These are phyloP conservation scores for Hypocreales sp. DNA, from an alignment of 2,329 filamentous ascomycete species.

Conservation along the genomic window DNA sequence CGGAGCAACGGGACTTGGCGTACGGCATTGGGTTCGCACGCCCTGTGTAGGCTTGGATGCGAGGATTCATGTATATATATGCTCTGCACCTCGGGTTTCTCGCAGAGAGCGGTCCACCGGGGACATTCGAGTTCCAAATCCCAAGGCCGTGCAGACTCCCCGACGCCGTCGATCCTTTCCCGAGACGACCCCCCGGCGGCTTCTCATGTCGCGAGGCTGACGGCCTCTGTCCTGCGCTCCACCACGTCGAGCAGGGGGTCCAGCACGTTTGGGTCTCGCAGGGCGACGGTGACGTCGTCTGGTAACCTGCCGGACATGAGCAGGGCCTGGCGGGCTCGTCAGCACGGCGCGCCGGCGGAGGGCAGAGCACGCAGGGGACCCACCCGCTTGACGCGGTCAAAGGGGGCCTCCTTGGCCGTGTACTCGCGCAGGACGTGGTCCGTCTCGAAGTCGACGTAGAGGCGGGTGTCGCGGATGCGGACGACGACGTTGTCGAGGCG, in stretches of 20 bases:
- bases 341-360: too few species aligned
- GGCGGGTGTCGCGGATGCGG: constrained; percentile 72
- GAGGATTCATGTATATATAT: too few species aligned
- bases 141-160: too few species aligned
- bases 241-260: constrained; percentile 54
- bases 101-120: too few species aligned
- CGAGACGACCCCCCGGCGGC: too few species aligned
- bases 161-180: too few species aligned
- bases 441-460: constrained; percentile 79
- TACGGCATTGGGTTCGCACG: too few species aligned
- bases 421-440: constrained; percentile 79
- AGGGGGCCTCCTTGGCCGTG: constrained; percentile 69
- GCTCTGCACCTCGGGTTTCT: too few species aligned
- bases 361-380: too few species aligned
- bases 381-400: constrained; percentile 60
- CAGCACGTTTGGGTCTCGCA: constrained; percentile 69
- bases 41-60: too few species aligned
- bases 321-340: constrained; percentile 29
- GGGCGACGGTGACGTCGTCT: constrained; percentile 59
- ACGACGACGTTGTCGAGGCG: constrained; percentile 81
- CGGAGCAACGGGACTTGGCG: constrained; percentile 1
- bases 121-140: too few species aligned
- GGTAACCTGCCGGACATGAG: constrained; percentile 34
- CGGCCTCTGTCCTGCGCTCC: constrained; percentile 47
- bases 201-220: too few species aligned